These are phyloP conservation scores for Ophiosphaerella herpotricha DNA, from an alignment of 2,329 filamentous ascomycete species.

Conservation along the genomic window DNA sequence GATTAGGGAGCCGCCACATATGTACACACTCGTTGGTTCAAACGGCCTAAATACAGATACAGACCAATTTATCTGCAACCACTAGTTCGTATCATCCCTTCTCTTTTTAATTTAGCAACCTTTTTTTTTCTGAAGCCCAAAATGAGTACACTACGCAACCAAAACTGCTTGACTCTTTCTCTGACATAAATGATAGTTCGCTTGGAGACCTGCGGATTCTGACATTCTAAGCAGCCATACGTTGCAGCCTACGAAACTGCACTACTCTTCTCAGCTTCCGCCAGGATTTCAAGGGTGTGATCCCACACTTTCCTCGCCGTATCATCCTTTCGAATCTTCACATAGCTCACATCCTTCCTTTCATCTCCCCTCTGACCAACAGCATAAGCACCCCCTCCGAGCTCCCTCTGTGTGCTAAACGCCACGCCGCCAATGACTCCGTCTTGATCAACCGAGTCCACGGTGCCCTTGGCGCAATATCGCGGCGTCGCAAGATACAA, in stretches of 20 bases:
- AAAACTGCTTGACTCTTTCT: too few species aligned
- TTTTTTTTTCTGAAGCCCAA: too few species aligned
- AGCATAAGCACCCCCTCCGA: constrained; percentile 34
- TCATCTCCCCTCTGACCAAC: constrained; percentile 29
- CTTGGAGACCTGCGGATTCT: too few species aligned
- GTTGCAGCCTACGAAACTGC: background rate
- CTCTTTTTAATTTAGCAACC: too few species aligned
- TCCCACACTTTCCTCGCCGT: constrained; percentile 37
- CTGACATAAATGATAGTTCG: too few species aligned
- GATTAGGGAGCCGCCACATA: too few species aligned
- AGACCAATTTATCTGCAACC: too few species aligned
- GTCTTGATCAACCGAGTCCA: constrained; percentile 9
- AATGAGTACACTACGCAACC: too few species aligned
- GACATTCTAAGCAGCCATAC: too few species aligned
- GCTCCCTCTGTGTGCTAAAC: constrained; percentile 22
- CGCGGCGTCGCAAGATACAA: constrained; percentile 33
- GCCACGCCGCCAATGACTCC: constrained; percentile 11
- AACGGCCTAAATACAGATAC: too few species aligned
- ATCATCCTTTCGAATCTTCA: constrained; percentile 25
- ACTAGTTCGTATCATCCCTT: too few species aligned
- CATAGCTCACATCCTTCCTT: constrained; percentile 20
- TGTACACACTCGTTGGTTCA: too few species aligned
- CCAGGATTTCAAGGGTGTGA: constrained; percentile 29
- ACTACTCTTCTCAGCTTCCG: background rate
- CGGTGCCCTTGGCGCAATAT: constrained; percentile 26